Percentiles rank a stretch among this genome's conserved stretches.
Evolutionary conservation across 176 grass and related monocot genomes (phyloP).

Genomic region (Triticum dicoccoides): DNA sequence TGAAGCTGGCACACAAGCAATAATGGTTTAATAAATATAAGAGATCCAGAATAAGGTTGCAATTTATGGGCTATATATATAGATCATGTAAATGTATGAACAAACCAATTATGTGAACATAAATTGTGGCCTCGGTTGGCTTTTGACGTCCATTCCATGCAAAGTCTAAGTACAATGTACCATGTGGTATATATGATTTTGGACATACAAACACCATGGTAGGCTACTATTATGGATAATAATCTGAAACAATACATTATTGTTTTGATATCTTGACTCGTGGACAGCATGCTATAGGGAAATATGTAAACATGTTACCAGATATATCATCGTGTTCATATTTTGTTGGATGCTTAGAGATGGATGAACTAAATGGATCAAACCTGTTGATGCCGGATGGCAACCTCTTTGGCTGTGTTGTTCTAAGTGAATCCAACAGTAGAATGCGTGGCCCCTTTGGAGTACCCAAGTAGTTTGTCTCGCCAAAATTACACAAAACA

Average conservation of each 20-base stretch:
- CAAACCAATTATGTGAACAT: background rate
- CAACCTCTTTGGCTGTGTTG: slow-evolving; percentile 40
- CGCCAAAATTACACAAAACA: slow-evolving; percentile 82
- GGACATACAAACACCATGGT: no score
- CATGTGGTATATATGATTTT: no score
- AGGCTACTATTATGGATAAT: no score
- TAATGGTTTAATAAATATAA: background rate
- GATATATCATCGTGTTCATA: background rate
- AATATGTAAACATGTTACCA: background rate
- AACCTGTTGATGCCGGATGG: slow-evolving; percentile 62
- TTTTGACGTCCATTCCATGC: no score
- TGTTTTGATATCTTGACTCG: no score
- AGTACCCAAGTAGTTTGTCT: slow-evolving; percentile 21
- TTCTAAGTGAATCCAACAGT: slow-evolving; percentile 80
- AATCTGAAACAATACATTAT: no score
- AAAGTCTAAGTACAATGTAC: no score
- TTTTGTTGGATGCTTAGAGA: background rate
- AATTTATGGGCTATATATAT: background rate
- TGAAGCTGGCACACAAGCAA: slow-evolving; percentile 47
- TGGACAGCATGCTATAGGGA: background rate
- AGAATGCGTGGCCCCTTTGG: slow-evolving; percentile 60
- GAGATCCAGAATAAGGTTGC: background rate
- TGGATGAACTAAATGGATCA: background rate
- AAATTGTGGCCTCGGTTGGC: background rate
- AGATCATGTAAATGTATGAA: background rate